These are phyloP conservation scores for Russula ochroleuca DNA, from an alignment of 768 basidiomycete species.

Conservation along the genomic window DNA sequence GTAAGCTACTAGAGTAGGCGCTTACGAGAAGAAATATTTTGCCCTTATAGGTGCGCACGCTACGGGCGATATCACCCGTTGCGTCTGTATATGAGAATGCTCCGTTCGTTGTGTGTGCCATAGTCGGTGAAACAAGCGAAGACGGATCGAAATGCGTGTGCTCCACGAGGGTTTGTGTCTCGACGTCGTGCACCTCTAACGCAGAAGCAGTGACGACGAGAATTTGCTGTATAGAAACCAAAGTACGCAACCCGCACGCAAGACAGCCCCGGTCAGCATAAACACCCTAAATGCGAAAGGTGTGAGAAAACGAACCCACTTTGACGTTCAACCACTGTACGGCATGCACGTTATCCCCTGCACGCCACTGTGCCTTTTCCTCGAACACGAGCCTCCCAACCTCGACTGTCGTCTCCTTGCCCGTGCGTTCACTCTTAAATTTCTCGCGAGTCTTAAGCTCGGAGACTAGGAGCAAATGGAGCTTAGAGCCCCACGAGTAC, in stretches of 20 bases:
- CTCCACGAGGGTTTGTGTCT: constrained; percentile 56
- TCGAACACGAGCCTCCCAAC: constrained; percentile 63
- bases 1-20: constrained; percentile 17
- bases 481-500: constrained; percentile 75
- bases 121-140: constrained; percentile 51
- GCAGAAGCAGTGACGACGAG: constrained; percentile 51
- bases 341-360: constrained; percentile 59
- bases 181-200: constrained; percentile 69
- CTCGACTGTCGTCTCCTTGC: constrained; percentile 56
- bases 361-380: constrained; percentile 54
- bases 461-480: constrained; percentile 63
- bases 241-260: constrained; percentile 2
- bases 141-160: constrained; percentile 53
- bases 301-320: constrained; percentile 53
- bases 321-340: constrained; percentile 85
- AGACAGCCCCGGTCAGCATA: background rate
- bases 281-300: background rate
- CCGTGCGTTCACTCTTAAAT: constrained; percentile 50
- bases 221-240: constrained; percentile 74
- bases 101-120: constrained; percentile 45
- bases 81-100: constrained; percentile 47
- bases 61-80: constrained; percentile 56
- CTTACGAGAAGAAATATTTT: constrained; percentile 88
- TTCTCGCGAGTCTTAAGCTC: constrained; percentile 54
- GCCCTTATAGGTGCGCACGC: constrained; percentile 79